Conservation (phyloP, 495 filamentous ascomycete genomes). For the Penicillium antarcticum region DNA sequence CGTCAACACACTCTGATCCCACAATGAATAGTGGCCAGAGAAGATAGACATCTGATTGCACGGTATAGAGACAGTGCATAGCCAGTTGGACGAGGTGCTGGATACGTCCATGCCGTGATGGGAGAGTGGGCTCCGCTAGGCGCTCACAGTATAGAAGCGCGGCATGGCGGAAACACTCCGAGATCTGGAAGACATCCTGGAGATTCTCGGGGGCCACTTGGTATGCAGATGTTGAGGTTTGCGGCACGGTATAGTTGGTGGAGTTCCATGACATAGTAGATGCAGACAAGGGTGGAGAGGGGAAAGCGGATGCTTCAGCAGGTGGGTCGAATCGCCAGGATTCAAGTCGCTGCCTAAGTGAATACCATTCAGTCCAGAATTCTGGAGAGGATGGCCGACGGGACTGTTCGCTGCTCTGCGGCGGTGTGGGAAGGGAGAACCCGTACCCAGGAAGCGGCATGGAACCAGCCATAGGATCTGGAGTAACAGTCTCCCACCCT, state of each 20-base stretch:
- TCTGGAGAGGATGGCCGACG: slow-evolving; percentile 35
- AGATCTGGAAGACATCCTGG: slow-evolving; percentile 62
- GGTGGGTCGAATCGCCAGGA: slow-evolving; percentile 70
- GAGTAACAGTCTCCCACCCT: slow-evolving; percentile 16
- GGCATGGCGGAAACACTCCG: slow-evolving; percentile 84
- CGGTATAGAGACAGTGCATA: slow-evolving; percentile 74
- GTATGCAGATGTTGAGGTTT: slow-evolving; percentile 24
- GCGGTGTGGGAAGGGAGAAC: slow-evolving; percentile 29
- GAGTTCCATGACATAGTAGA: slow-evolving; percentile 36
- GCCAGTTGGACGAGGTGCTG: slow-evolving; percentile 78
- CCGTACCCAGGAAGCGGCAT: slow-evolving; percentile 15
- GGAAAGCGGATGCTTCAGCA: slow-evolving; percentile 14
- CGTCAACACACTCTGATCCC: slow-evolving; percentile 85
- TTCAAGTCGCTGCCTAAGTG: slow-evolving; percentile 71
- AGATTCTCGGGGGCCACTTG: slow-evolving; percentile 36
- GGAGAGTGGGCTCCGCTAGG: slow-evolving; percentile 71
- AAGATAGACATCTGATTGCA: slow-evolving; percentile 82
- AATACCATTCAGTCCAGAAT: slow-evolving; percentile 87
- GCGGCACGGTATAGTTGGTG: slow-evolving; percentile 29
- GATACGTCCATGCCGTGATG: slow-evolving; percentile 74
- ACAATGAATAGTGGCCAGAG: slow-evolving; percentile 93
- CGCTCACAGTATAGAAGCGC: slow-evolving; percentile 90
- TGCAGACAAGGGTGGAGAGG: slow-evolving; percentile 18
- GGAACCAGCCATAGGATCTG: slow-evolving; percentile 2
- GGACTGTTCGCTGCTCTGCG: slow-evolving; percentile 21